Conservation (phyloP, 1,284 basidiomycete species). For the Papiliotrema fonsecae region DNA sequence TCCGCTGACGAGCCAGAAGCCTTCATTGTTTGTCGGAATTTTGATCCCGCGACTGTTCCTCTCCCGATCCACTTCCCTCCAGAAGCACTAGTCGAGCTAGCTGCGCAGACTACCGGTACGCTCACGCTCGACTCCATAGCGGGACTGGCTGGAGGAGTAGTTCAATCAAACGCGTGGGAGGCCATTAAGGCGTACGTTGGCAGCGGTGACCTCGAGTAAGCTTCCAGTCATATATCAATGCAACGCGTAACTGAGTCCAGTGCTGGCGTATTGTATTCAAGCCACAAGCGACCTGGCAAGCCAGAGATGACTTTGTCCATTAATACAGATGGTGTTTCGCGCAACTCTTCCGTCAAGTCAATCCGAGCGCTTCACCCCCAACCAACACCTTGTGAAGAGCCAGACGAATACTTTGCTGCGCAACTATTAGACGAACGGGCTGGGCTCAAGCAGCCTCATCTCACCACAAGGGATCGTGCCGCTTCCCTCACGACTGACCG, state of each 20-base stretch:
- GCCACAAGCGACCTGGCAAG: background rate
- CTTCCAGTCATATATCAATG: background rate
- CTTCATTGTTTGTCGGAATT: conserved; percentile 54
- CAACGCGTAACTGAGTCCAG: background rate
- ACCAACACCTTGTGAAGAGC: conserved; percentile 8
- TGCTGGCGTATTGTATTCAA: background rate
- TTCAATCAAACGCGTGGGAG: conserved; percentile 26
- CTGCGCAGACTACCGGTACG: conserved; percentile 29
- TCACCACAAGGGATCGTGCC: background rate
- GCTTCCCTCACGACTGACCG: background rate
- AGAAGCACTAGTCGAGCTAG: conserved; percentile 22
- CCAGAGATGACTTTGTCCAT: background rate
- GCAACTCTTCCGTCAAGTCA: conserved; percentile 1
- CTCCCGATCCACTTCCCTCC: conserved; percentile 28
- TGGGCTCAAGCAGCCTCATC: background rate
- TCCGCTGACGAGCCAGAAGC: conserved; percentile 47
- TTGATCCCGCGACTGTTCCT: conserved; percentile 42
- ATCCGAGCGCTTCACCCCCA: conserved; percentile 3
- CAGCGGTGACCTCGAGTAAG: conserved; percentile 37
- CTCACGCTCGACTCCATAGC: conserved; percentile 40
- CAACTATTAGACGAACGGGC: background rate
- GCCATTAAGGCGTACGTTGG: conserved; percentile 38
- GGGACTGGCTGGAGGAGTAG: conserved; percentile 10
- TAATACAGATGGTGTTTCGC: background rate
- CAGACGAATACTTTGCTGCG: conserved; percentile 1